Evolutionary conservation across 176 grass and related monocot species (phyloP).

Genomic region (Avena sativa): DNA sequence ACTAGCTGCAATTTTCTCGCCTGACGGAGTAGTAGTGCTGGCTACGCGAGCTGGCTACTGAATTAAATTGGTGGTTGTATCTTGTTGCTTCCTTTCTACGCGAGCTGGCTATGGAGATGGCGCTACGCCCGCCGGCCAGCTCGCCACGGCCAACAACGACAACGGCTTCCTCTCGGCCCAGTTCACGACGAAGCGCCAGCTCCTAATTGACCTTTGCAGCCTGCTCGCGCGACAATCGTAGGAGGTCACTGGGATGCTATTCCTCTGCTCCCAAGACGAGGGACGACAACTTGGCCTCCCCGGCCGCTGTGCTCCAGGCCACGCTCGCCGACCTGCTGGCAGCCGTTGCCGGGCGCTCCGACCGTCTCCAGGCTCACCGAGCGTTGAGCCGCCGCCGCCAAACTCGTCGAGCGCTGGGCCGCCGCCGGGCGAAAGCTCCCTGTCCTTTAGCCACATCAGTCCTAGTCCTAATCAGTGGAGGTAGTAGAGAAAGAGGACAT

Average conservation of each 20-base stretch:
- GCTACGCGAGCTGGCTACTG: conserved; percentile 34
- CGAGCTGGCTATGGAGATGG: conserved; percentile 27
- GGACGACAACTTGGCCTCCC: conserved; percentile 43
- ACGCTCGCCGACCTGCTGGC: conserved; percentile 54
- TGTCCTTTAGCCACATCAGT: too few relatives aligned
- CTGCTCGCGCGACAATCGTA: conserved; percentile 59
- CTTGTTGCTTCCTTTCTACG: too few relatives aligned
- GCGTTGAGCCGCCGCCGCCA: too few relatives aligned
- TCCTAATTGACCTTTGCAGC: conserved; percentile 61
- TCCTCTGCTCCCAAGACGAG: conserved; percentile 52
- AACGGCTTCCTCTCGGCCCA: conserved; percentile 51
- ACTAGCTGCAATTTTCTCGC: too few relatives aligned
- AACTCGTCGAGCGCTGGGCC: too few relatives aligned
- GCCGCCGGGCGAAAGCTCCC: too few relatives aligned
- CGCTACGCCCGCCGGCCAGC: conserved; percentile 62
- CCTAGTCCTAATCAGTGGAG: too few relatives aligned
- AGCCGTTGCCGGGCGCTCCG: neutral
- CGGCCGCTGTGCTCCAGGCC: conserved; percentile 48
- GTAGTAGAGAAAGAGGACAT: too few relatives aligned
- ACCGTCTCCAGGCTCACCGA: too few relatives aligned
- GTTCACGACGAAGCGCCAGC: conserved; percentile 67
- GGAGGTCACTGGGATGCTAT: conserved; percentile 63
- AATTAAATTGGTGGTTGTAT: too few relatives aligned
- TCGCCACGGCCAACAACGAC: conserved; percentile 58
- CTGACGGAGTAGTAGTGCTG: too few relatives aligned